phyloP scores from a whole-genome alignment of 345 rosid species.

The Eucalyptus tenuipes region DNA sequence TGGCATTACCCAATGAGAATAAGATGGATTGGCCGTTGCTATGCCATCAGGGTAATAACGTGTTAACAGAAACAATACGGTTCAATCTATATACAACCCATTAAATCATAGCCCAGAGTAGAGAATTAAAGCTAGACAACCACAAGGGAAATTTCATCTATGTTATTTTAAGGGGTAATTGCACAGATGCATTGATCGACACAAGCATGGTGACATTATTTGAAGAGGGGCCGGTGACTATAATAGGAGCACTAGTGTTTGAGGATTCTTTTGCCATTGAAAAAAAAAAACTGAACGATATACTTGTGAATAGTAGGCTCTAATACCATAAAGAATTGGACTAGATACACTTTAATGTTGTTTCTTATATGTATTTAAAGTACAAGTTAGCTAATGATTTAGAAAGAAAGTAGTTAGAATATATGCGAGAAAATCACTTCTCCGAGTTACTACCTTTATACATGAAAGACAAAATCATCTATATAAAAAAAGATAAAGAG shows the following conservation, averaged over 20 bases:
- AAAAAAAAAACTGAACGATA: not conserved
- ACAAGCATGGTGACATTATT: not conserved
- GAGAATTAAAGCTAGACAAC: not conserved
- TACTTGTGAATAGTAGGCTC: not conserved
- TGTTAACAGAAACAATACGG: not conserved
- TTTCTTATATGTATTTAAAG: not conserved
- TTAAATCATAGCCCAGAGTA: not conserved
- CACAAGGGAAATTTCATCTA: fast-evolving
- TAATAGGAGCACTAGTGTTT: not conserved
- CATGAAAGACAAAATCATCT: not conserved
- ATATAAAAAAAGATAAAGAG: not conserved
- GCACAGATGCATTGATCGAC: fast-evolving
- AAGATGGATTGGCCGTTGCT: not conserved
- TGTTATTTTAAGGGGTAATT: not conserved
- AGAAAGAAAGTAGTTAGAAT: not conserved
- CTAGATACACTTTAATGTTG: fast-evolving
- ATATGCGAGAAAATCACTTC: not conserved
- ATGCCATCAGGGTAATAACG: fast-evolving
- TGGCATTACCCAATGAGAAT: not conserved
- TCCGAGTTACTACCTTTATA: not conserved
- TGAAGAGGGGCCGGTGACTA: not conserved
- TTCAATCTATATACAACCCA: not conserved
- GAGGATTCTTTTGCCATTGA: not conserved
- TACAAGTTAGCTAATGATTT: not conserved
- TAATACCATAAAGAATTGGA: not conserved